phyloP scores from a whole-genome alignment of 179 eudicot genomes.

The Beta lomatogona region DNA sequence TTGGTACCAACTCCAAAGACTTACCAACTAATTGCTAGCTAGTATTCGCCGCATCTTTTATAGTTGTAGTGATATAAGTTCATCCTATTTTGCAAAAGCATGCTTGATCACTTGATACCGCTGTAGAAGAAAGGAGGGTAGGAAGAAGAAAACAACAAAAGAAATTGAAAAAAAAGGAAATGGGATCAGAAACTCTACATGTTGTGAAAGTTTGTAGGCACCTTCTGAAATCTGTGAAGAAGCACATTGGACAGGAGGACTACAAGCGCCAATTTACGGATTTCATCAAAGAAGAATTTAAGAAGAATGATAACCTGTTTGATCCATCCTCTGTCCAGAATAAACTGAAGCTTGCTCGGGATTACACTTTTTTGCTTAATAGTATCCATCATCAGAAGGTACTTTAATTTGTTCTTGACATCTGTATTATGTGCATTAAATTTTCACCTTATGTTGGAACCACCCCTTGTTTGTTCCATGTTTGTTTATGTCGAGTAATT shows the following conservation, averaged over 20 bases:
- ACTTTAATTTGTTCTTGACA: not conserved
- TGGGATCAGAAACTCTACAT: slow-evolving; percentile 58
- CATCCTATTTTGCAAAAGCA: not conserved
- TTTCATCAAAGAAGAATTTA: slow-evolving; percentile 61
- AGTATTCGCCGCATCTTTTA: no score
- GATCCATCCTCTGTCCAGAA: slow-evolving; percentile 48
- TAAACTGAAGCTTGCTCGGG: slow-evolving; percentile 69
- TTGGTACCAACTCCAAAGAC: no score
- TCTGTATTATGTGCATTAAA: not conserved
- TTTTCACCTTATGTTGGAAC: not conserved
- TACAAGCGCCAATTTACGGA: slow-evolving; percentile 64
- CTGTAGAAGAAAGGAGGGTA: not conserved
- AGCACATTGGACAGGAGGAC: slow-evolving; percentile 70
- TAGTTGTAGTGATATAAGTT: no score
- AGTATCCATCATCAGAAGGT: slow-evolving; percentile 81
- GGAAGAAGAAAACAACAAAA: not conserved
- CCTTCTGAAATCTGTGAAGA: slow-evolving; percentile 74
- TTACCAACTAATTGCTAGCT: no score
- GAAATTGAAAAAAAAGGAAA: not conserved
- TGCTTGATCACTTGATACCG: not conserved
- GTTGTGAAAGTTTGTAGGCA: slow-evolving; percentile 61
- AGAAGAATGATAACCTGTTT: slow-evolving; percentile 38
- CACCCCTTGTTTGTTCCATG: not conserved
- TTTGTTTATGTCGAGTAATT: not conserved
- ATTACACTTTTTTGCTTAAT: slow-evolving; percentile 67